phyloP scores from a whole-genome alignment of 1,284 basidiomycete genomes.

The Heterobasidion annosum region DNA sequence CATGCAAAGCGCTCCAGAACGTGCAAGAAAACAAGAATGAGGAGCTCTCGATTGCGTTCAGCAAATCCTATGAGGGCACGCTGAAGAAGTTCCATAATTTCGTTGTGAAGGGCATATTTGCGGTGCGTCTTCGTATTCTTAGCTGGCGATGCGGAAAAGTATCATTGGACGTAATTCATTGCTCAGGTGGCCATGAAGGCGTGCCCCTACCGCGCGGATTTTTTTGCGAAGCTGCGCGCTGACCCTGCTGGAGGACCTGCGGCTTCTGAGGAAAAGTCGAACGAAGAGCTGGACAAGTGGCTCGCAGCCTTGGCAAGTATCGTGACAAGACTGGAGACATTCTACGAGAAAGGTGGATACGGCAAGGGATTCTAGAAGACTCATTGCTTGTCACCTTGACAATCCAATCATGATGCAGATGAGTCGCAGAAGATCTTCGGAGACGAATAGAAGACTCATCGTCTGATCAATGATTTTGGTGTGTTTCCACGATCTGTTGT shows the following conservation, averaged over 20 bases:
- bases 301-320: conserved; percentile 62
- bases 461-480: too few species aligned
- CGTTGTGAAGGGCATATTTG: conserved; percentile 78
- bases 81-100: conserved; percentile 88
- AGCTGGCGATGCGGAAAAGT: neutral
- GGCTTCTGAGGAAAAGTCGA: conserved; percentile 57
- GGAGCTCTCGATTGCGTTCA: conserved; percentile 76
- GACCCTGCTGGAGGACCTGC: conserved; percentile 49
- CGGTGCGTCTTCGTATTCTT: conserved; percentile 41
- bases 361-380: conserved; percentile 40
- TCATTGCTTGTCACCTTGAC: neutral
- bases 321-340: conserved; percentile 61
- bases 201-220: conserved; percentile 86
- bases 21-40: conserved; percentile 61
- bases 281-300: conserved; percentile 64
- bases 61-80: conserved; percentile 74
- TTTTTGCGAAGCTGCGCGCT: conserved; percentile 84
- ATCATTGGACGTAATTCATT: neutral
- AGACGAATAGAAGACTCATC: too few species aligned
- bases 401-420: neutral
- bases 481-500: too few species aligned
- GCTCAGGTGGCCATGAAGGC: conserved; percentile 90
- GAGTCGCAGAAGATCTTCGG: too few species aligned
- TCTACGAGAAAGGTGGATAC: conserved; percentile 55
- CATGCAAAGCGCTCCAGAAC: conserved; percentile 73